Evolutionary conservation across 2,329 filamentous ascomycete species (phyloP).

Genomic region (Cladophialophora chaetospira): DNA sequence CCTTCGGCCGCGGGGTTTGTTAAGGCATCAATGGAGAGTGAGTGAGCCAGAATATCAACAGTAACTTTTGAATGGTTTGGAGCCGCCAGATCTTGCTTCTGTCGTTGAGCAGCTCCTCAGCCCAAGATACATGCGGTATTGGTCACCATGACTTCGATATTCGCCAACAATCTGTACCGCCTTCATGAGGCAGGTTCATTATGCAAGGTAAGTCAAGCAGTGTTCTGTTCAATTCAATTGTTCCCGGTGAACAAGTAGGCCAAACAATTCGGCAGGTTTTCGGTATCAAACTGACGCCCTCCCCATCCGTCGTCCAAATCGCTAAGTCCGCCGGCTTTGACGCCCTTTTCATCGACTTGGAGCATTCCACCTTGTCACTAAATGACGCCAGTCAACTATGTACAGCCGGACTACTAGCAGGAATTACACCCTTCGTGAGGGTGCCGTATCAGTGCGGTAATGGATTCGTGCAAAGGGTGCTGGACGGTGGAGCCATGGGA

Average conservation of each 20-base stretch:
- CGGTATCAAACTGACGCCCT: constrained; percentile 37
- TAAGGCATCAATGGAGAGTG: no score
- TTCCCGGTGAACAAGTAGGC: no score
- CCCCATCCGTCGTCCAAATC: constrained; percentile 37
- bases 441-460: constrained; percentile 38
- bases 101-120: no score
- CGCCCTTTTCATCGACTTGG: constrained; percentile 44
- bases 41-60: no score
- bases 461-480: constrained; percentile 32
- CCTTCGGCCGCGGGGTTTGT: no score
- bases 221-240: no score
- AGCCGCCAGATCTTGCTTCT: no score
- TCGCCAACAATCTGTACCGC: constrained; percentile 11
- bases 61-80: no score
- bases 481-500: constrained; percentile 25
- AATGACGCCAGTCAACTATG: constrained; percentile 38
- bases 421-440: constrained; percentile 28
- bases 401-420: constrained; percentile 34
- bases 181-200: constrained; percentile 1
- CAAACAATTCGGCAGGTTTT: constrained; percentile 17
- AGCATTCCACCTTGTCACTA: constrained; percentile 41
- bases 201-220: constrained; percentile 17
- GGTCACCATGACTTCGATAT: constrained; percentile 11
- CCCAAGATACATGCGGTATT: no score
- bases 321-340: constrained; percentile 42